phyloP scores from a whole-genome alignment of 257 asterid species.

The Penstemon eatonii region DNA sequence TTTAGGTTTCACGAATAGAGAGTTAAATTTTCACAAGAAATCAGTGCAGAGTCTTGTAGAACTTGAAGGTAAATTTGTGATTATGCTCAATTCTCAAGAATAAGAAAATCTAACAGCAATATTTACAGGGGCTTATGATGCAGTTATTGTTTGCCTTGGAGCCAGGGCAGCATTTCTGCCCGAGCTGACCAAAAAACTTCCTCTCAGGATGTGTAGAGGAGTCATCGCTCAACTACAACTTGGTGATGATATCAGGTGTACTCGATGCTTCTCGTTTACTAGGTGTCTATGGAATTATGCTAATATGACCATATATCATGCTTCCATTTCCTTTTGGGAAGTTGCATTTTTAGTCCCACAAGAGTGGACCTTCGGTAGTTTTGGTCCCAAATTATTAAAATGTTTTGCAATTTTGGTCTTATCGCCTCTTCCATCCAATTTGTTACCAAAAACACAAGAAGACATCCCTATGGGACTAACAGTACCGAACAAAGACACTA shows the following conservation, averaged over 20 bases:
- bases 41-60: conserved; percentile 54
- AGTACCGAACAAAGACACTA: too few relatives aligned
- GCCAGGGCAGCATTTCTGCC: conserved; percentile 78
- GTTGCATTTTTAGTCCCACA: too few relatives aligned
- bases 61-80: conserved; percentile 50
- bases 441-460: too few relatives aligned
- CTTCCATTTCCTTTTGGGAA: neutral
- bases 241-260: conserved; percentile 56
- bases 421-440: too few relatives aligned
- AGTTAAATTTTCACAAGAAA: conserved; percentile 57
- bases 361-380: too few relatives aligned
- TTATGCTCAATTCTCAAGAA: conserved; percentile 6
- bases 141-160: conserved; percentile 84
- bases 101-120: conserved; percentile 12
- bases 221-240: conserved; percentile 71
- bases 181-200: conserved; percentile 69
- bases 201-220: conserved; percentile 90
- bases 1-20: conserved; percentile 36
- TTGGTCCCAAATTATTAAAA: too few relatives aligned
- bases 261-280: conserved; percentile 12
- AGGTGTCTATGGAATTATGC: neutral
- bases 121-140: conserved; percentile 73
- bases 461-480: too few relatives aligned
- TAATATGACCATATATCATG: neutral
- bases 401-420: too few relatives aligned